These are phyloP conservation scores for Colletotrichum acutatum DNA, from an alignment of 2,329 filamentous ascomycete species.

Conservation along the genomic window DNA sequence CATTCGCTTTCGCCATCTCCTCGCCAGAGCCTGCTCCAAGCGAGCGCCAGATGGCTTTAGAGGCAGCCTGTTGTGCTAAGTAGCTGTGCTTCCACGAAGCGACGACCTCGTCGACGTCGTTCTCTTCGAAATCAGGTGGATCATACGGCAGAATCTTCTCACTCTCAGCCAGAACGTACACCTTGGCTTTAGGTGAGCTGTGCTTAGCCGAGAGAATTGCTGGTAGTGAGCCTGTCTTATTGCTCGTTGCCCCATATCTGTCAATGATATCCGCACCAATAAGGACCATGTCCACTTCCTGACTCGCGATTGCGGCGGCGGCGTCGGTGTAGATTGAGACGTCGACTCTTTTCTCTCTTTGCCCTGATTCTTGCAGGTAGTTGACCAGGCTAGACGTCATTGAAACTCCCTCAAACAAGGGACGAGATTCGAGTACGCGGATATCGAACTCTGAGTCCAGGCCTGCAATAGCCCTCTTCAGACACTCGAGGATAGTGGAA, in stretches of 20 bases:
- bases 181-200: slow-evolving; percentile 55
- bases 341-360: slow-evolving; percentile 40
- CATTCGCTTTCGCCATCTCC: slow-evolving; percentile 30
- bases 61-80: neutral
- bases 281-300: slow-evolving; percentile 66
- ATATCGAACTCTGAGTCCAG: slow-evolving; percentile 59
- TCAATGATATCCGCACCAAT: slow-evolving; percentile 74
- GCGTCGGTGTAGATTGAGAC: slow-evolving; percentile 70
- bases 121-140: slow-evolving; percentile 55
- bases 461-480: slow-evolving; percentile 53
- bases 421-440: slow-evolving; percentile 73
- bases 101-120: slow-evolving; percentile 62
- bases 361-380: slow-evolving; percentile 39
- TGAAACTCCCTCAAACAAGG: slow-evolving; percentile 72
- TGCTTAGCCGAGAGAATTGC: slow-evolving; percentile 65
- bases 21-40: neutral
- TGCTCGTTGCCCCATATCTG: slow-evolving; percentile 67
- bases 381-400: slow-evolving; percentile 58
- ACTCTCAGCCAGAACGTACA: slow-evolving; percentile 67
- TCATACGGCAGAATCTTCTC: slow-evolving; percentile 67
- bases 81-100: slow-evolving; percentile 53
- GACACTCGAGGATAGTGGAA: slow-evolving; percentile 65
- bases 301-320: slow-evolving; percentile 64
- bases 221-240: slow-evolving; percentile 74
- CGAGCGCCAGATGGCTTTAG: slow-evolving; percentile 32